Evolutionary conservation across 148 eudicot genomes (phyloP), one percentile per base, ranked within the genome.

Genomic region (Persicaria maculosa): DNA sequence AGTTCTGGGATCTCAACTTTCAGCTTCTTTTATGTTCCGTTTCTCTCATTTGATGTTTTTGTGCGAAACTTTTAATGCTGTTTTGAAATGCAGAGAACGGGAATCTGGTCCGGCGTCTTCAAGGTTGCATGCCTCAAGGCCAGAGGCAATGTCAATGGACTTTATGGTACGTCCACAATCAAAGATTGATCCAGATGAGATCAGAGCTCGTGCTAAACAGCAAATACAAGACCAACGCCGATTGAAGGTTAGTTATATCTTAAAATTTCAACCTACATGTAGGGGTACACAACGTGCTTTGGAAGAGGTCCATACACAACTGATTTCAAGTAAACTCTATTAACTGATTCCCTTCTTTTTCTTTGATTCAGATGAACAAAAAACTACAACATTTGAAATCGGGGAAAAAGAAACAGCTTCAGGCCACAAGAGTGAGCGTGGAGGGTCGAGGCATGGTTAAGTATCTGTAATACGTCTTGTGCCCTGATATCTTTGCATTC

Each of bases 381-480:
- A 95, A 89, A 87, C 74, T 95, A 82, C 93, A 90, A 50, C 97
- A 95, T 72, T 54, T 95, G 79, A 95, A 92, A 79, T 86, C 90
- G 46, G 83, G 84, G 75, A 95, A 95, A 74, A 89, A 85, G 90
- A 95, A 87, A 85, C 87, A 90, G 83, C 97, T 95, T 54, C 99
- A 95, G 82, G 99, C 97, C 25, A 87, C 97, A 14, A 92, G 84
- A 61, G 91, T 92, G 70, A 95, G 99, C 67, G 99, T 92, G 67
- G 97, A 92, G 83, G 99, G 99, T 14, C 91, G 97, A 19, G 97
- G 99, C 75, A 95, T 95, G 97, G 91, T 92, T 47, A 92, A 95
- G 76, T 95, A 92, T 76, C 76, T 95, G 6, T 91, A 83, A 64
- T 64, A 31, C 17, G 1, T 64, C 43, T 48, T 12, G 12, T 48